phyloP scores from a whole-genome alignment of 164 flowering plant species.

The Houttuynia cordata region DNA sequence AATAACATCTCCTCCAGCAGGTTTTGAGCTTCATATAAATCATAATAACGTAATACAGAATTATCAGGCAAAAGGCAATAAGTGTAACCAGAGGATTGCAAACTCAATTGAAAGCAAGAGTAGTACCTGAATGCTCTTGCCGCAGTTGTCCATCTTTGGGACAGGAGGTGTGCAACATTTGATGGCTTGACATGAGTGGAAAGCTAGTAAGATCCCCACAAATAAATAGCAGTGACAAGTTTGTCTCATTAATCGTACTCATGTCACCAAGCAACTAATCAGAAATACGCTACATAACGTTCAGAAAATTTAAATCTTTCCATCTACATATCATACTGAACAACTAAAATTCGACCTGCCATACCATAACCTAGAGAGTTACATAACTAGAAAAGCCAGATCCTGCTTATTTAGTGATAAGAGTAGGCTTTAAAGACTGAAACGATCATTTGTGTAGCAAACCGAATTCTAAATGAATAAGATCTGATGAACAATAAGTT shows the following conservation, averaged over 20 bases:
- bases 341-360: no score
- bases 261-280: neutral
- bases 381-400: no score
- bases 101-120: no score
- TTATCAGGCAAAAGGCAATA: neutral
- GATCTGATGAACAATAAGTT: no score
- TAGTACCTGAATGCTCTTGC: conserved; percentile 12
- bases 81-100: neutral
- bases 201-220: neutral
- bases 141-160: conserved; percentile 5
- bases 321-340: no score
- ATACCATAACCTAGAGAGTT: no score
- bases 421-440: no score
- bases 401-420: no score
- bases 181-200: conserved; percentile 5
- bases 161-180: conserved; percentile 1
- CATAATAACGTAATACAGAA: neutral
- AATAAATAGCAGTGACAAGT: neutral
- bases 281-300: neutral
- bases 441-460: no score
- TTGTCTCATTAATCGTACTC: neutral
- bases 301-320: no score
- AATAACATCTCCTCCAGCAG: conserved; percentile 26
- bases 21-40: conserved; percentile 14
- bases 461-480: no score